Conservation (phyloP, 1,284 basidiomycete species). For the Polyporus tsugae region DNA sequence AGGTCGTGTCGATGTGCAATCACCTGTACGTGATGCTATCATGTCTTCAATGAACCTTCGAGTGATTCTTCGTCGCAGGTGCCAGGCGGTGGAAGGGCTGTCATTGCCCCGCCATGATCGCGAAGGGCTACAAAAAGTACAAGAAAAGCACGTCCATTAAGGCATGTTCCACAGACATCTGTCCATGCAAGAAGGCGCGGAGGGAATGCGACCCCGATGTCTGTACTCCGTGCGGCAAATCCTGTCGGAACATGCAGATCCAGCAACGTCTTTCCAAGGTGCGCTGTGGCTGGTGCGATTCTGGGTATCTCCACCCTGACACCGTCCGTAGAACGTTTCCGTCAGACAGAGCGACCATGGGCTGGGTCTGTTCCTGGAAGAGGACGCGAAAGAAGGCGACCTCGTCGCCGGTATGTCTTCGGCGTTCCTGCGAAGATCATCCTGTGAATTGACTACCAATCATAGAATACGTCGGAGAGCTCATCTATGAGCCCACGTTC, state of each 20-base stretch:
- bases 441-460: background rate
- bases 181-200: slow-evolving; percentile 51
- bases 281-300: background rate
- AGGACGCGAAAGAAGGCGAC: slow-evolving; percentile 48
- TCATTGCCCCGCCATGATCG: slow-evolving; percentile 39
- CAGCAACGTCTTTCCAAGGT: slow-evolving; percentile 54
- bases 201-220: slow-evolving; percentile 62
- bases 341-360: slow-evolving; percentile 54
- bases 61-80: slow-evolving; percentile 41
- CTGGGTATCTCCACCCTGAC: no score
- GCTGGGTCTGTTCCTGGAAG: slow-evolving; percentile 58
- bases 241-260: slow-evolving; percentile 52
- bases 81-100: slow-evolving; percentile 54
- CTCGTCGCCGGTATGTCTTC: slow-evolving; percentile 55
- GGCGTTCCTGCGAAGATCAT: background rate
- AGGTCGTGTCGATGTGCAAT: slow-evolving; percentile 48
- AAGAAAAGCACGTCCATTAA: slow-evolving; percentile 5
- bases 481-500: slow-evolving; percentile 52
- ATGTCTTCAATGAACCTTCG: background rate
- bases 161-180: slow-evolving; percentile 45
- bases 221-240: slow-evolving; percentile 47
- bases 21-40: slow-evolving; percentile 44
- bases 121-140: slow-evolving; percentile 25
- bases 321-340: slow-evolving; percentile 29
- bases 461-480: slow-evolving; percentile 67